Evolutionary conservation across 495 filamentous ascomycete genomes (phyloP).

Genomic region (Penicillium bovifimosum): DNA sequence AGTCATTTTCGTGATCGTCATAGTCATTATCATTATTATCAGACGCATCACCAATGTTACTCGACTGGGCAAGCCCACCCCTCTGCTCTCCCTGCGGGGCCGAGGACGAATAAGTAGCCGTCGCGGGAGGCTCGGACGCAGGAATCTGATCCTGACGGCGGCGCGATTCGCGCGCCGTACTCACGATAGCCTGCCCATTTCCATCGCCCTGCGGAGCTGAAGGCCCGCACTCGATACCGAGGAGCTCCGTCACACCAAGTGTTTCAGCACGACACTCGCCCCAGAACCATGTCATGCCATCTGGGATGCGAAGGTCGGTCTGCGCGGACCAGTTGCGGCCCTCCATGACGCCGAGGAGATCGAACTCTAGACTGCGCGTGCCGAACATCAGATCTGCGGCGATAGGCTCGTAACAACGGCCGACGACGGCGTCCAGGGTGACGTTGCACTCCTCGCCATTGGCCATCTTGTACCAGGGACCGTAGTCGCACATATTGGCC

Average conservation of each 20-base stretch:
- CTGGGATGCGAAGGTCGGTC: conserved; percentile 42
- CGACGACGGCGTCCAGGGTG: conserved; percentile 46
- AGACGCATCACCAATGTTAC: conserved; percentile 20
- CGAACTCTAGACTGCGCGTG: conserved; percentile 21
- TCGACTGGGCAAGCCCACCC: not conserved
- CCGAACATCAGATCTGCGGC: conserved; percentile 44
- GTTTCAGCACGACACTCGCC: conserved; percentile 50
- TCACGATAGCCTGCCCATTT: conserved; percentile 42
- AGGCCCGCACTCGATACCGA: conserved; percentile 43
- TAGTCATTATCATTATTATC: not conserved
- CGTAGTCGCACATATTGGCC: conserved; percentile 39
- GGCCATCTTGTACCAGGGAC: conserved; percentile 45
- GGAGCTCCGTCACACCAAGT: conserved; percentile 48
- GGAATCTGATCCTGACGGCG: not conserved
- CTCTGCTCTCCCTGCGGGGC: not conserved
- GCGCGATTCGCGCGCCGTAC: conserved; percentile 13
- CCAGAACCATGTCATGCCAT: conserved; percentile 50
- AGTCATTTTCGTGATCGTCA: not conserved
- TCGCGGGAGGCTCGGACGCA: not conserved
- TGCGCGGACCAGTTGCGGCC: conserved; percentile 39
- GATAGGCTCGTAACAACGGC: conserved; percentile 49
- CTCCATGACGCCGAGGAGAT: conserved; percentile 32
- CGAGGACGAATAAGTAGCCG: not conserved
- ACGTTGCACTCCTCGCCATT: conserved; percentile 34
- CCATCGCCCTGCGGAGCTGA: conserved; percentile 35